These are phyloP conservation scores for Phytophthora citricola DNA, from an alignment of 352 stramenopile species.

Conservation along the genomic window DNA sequence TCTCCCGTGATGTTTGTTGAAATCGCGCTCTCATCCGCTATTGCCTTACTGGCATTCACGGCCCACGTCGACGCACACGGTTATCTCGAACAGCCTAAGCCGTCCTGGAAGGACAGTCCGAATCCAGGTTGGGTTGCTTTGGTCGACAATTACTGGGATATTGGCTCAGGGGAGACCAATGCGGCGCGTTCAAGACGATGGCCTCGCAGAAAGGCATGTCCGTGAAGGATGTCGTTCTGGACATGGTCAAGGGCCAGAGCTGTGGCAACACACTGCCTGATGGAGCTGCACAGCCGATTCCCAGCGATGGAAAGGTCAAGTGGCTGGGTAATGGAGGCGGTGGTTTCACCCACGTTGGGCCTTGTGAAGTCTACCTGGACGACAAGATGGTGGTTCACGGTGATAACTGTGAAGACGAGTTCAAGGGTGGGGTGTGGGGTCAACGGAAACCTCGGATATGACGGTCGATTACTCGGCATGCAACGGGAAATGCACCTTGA, in stretches of 20 bases:
- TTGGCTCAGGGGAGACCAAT: constrained; percentile 39
- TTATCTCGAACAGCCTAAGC: constrained; percentile 26
- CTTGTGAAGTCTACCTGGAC: constrained; percentile 59
- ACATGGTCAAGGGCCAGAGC: constrained; percentile 35
- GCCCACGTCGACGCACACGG: constrained; percentile 20
- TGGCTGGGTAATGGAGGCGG: constrained; percentile 41
- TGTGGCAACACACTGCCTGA: constrained; percentile 45
- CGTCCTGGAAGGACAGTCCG: constrained; percentile 9
- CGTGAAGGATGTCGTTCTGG: constrained; percentile 42
- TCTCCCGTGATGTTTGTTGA: background rate
- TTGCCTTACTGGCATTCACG: background rate
- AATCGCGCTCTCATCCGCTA: background rate
- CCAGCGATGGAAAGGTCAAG: constrained; percentile 33
- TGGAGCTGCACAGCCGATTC: constrained; percentile 36
- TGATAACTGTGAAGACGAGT: constrained; percentile 49
- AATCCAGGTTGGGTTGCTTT: constrained; percentile 18
- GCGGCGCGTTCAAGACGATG: constrained; percentile 36
- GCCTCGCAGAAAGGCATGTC: constrained; percentile 35
- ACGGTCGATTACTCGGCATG: constrained; percentile 51
- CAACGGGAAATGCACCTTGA: constrained; percentile 43
- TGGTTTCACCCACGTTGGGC: constrained; percentile 43
- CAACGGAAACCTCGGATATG: constrained; percentile 31
- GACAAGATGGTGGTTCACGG: constrained; percentile 43
- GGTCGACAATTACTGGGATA: constrained; percentile 41
- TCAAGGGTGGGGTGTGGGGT: constrained; percentile 9